Base-by-base conservation (phyloP, 768 basidiomycete species). In the Pulveroboletus frians region DNA sequence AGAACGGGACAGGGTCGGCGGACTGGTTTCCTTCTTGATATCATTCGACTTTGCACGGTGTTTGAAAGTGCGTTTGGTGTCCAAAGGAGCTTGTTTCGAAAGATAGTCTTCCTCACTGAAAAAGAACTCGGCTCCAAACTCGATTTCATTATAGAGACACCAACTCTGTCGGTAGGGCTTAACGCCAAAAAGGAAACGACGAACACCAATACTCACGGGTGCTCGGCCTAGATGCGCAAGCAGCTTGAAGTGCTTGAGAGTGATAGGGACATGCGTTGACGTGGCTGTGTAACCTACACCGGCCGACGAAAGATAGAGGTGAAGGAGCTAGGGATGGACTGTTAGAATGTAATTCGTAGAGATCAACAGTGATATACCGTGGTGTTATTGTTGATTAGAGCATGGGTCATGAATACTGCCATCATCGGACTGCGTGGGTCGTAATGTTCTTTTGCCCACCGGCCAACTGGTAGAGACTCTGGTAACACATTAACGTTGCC, bases 211-310 rank as follows among this genome's bases (percentile, higher is more conserved):
- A 65, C 84, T 58, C 59, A 84, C 84, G 9, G 83, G 79, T 26
- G 73, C 67, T 51, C 74, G 74, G 17, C 85, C 85, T 15, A 90
- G 67, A 38, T 75, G 77, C 4, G 86, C 86, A 40, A 90, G 73
- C n/a, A 84, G 60, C 61, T 81, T 77, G 69, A 90, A 90, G 58
- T 88, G 86, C 58, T 85, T 81, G 43, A 90, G 68, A 5, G 87
- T 89, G 29, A 88, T 61, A 18, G 87, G 88, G 23, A 88, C 84
- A 38, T 72, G 78, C 7, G 54, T 50, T 23, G 55, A 51, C 13
- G 57, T 53, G 23, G 60, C 47, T 20, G 54, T 36, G 34, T 60
- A 57, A 41, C 53, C 56, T 27, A 54, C 51, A 17, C 51, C 59
- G n/a, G 63, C 53, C 5, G 61, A 51, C 36, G 59, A 49, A 64